phyloP scores from a whole-genome alignment of 1,139 yeast genomes.

The Hyphopichia burtonii region DNA sequence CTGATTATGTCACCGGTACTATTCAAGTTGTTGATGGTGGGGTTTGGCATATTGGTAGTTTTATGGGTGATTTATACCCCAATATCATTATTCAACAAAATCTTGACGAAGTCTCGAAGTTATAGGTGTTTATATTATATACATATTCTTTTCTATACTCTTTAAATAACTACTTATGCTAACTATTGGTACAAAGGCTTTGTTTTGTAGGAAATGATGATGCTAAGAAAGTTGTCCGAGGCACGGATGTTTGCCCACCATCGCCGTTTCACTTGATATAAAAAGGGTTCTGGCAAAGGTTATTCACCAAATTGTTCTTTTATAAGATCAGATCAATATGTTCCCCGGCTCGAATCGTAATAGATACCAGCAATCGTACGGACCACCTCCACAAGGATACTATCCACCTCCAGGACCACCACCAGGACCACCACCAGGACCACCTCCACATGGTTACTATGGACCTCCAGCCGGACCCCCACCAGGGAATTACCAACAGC shows the following conservation, averaged over 20 bases:
- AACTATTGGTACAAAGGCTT: no score
- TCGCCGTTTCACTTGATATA: no score
- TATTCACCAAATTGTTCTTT: no score
- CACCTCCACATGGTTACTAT: neutral
- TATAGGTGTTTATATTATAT: conserved; percentile 8
- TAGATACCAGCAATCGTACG: conserved; percentile 11
- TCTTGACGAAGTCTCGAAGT: conserved; percentile 16
- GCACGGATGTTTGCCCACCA: no score
- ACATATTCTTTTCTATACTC: neutral
- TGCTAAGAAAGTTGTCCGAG: no score
- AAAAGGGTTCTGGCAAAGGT: no score
- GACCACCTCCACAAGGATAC: no score
- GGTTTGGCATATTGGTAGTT: conserved; percentile 73
- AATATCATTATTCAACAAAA: conserved; percentile 26
- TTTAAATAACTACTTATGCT: no score
- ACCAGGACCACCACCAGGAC: no score
- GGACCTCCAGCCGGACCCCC: conserved; percentile 4
- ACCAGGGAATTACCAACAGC: conserved; percentile 17
- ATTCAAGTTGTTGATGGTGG: conserved; percentile 87
- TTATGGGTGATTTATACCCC: conserved; percentile 36
- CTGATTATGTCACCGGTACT: conserved; percentile 75
- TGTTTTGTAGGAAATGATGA: no score
- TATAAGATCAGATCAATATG: conserved; percentile 15
- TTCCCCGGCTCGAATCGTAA: conserved; percentile 37
- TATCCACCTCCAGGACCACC: no score